Conservation (phyloP, 495 filamentous ascomycete genomes). For the Emericellopsis terricola region DNA sequence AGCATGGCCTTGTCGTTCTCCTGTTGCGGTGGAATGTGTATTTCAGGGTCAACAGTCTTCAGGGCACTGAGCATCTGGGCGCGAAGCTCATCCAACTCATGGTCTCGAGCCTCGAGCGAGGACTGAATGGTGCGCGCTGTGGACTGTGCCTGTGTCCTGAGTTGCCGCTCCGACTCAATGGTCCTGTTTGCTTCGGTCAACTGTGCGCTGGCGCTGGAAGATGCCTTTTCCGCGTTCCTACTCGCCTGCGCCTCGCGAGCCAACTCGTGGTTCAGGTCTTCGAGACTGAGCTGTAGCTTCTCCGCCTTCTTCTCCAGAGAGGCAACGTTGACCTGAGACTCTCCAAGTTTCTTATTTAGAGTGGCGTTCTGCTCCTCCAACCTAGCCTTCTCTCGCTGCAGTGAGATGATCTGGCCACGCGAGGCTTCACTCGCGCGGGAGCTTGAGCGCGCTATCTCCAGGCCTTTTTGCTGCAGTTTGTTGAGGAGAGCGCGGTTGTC, state of each 20-base stretch:
- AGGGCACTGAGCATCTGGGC: slow-evolving; percentile 64
- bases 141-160: slow-evolving; percentile 68
- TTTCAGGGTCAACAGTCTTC: slow-evolving; percentile 72
- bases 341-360: slow-evolving; percentile 69
- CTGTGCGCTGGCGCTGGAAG: slow-evolving; percentile 68
- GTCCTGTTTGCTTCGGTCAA: slow-evolving; percentile 77
- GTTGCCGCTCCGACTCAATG: slow-evolving; percentile 77
- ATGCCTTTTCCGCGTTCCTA: slow-evolving; percentile 76
- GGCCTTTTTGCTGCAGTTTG: slow-evolving; percentile 93
- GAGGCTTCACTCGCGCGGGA: slow-evolving; percentile 76
- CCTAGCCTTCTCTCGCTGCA: slow-evolving; percentile 74
- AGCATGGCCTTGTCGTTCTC: slow-evolving; percentile 33
- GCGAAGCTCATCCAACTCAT: slow-evolving; percentile 62
- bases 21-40: slow-evolving; percentile 17
- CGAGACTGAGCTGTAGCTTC: slow-evolving; percentile 72
- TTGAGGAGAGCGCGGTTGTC: slow-evolving; percentile 92
- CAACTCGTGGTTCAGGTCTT: slow-evolving; percentile 90
- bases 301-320: slow-evolving; percentile 92
- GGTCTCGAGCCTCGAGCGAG: slow-evolving; percentile 56
- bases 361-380: slow-evolving; percentile 70
- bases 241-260: slow-evolving; percentile 79
- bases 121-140: slow-evolving; percentile 68
- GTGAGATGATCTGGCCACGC: slow-evolving; percentile 50
- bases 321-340: slow-evolving; percentile 67
- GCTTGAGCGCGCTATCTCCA: slow-evolving; percentile 83